phyloP scores from a whole-genome alignment of 202 grass and related monocot genomes.

The Cymbopogon flexuosus region DNA sequence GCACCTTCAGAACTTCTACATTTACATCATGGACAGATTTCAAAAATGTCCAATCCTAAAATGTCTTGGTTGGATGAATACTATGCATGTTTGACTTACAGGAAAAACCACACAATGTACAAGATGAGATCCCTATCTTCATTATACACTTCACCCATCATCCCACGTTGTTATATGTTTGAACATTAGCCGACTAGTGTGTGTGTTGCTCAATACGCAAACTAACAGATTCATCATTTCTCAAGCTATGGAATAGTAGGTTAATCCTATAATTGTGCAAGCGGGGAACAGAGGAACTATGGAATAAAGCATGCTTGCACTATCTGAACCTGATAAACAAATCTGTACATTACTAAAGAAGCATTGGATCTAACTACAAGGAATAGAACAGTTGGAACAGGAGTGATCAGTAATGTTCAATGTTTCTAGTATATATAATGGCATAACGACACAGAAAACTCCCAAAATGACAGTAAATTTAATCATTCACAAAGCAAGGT shows the following conservation, averaged over 20 bases:
- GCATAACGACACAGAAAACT: background rate
- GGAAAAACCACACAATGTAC: too few relatives aligned
- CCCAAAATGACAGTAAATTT: background rate
- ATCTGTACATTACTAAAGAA: background rate
- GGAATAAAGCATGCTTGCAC: background rate
- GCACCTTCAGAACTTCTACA: background rate
- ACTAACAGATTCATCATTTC: background rate
- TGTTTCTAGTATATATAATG: slow-evolving; percentile 3
- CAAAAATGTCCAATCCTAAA: background rate
- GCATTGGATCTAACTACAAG: slow-evolving; percentile 9
- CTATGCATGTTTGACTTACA: background rate
- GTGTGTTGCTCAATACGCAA: background rate
- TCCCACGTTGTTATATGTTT: slow-evolving; percentile 17
- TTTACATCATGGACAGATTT: background rate
- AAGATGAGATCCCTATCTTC: background rate
- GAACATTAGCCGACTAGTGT: background rate
- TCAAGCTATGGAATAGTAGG: background rate
- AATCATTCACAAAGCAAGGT: background rate
- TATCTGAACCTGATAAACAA: slow-evolving; percentile 9
- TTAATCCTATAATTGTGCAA: background rate
- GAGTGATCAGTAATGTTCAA: too few relatives aligned
- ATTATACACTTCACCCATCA: background rate
- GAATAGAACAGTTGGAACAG: background rate
- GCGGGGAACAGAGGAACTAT: background rate
- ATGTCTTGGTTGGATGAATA: background rate